Base-by-base conservation (phyloP, 2,329 filamentous ascomycete species). In the Colletotrichum agaves region DNA sequence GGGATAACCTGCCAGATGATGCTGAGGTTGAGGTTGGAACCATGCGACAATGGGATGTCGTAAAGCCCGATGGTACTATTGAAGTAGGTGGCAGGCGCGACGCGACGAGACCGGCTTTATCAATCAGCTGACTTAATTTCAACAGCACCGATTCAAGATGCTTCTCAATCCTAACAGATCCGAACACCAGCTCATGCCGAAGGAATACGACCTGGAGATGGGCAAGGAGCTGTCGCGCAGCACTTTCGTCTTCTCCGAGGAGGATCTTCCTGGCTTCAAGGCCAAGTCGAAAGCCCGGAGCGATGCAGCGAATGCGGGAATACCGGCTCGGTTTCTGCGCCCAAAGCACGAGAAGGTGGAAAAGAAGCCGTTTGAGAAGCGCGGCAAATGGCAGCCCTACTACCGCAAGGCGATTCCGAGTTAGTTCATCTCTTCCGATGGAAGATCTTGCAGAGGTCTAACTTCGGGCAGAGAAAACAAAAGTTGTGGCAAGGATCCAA, bases 241-340 rank as follows among this genome's bases (percentile, higher is more conserved):
- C 79, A 96, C 94, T 19, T 97, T 92, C 76, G 84, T 98, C 63
- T 99, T 99, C 76, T 94, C 92, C 44, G 96, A 99, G 80, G 94
- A 97, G 77, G 93, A 98, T 75, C 66, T 74, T 8, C 72, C 73
- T 17, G 93, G 93, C 41, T 94, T 90, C 80, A 87, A 87, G 72
- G 82, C 83, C 17, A 87, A 85, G 76, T 87, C 86, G 74, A 86
- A 84, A 73, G 80, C 80, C 53, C 83, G 85, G 57, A 82, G 84
- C n/a, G 85, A 88, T 60, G 85, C 86, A 8, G 80, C 86, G 3
- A 86, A 84, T 49, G 85, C 83, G 17, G 86, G 88, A 59, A 88
- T 91, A 67, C 88, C 88, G 4, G 79, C 84, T 5, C 84, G 87
- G 39, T 79, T 90, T 27, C 75, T 87, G 70, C 81, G 83, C 61